These are phyloP conservation scores for Acanthamoeba triangularis DNA, from an alignment of 208 protist genomes.

Conservation along the genomic window DNA sequence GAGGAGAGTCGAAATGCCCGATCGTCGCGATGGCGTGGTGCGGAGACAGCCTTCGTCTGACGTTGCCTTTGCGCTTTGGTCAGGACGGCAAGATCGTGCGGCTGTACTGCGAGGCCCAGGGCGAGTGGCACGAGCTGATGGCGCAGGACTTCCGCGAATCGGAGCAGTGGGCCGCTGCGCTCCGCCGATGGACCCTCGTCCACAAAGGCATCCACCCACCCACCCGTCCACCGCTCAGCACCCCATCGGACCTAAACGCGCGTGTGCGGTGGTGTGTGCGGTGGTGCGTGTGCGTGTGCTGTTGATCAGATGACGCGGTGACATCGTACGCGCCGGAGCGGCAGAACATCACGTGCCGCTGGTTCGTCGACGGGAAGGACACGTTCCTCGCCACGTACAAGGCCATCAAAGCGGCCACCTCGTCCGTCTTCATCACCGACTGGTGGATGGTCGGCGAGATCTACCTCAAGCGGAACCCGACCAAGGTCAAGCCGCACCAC, in stretches of 20 bases:
- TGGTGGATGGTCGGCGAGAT: slow-evolving; percentile 64
- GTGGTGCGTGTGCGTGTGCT: too few species aligned
- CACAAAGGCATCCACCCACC: not conserved
- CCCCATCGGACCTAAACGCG: not conserved
- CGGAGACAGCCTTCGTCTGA: not conserved
- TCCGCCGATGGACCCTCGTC: not conserved
- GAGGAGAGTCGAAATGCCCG: not conserved
- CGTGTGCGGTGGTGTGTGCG: not conserved
- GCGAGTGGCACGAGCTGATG: slow-evolving; percentile 11
- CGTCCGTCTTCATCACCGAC: slow-evolving; percentile 56
- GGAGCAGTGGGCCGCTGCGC: slow-evolving; percentile 25
- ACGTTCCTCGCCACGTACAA: not conserved
- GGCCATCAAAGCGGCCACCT: slow-evolving; percentile 23
- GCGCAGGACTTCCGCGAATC: slow-evolving; percentile 27
- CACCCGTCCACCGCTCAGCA: not conserved
- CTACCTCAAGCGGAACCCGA: not conserved
- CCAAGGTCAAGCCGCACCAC: not conserved
- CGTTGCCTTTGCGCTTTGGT: not conserved
- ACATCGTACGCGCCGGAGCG: slow-evolving; percentile 24
- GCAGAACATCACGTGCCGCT: not conserved
- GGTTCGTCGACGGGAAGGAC: slow-evolving; percentile 60
- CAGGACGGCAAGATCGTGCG: slow-evolving; percentile 35
- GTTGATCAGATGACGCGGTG: not conserved
- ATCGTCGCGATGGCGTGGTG: not conserved
- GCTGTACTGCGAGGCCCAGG: not conserved